Conservation (phyloP, 106 monocot species). For the Platanthera zijinensis region DNA sequence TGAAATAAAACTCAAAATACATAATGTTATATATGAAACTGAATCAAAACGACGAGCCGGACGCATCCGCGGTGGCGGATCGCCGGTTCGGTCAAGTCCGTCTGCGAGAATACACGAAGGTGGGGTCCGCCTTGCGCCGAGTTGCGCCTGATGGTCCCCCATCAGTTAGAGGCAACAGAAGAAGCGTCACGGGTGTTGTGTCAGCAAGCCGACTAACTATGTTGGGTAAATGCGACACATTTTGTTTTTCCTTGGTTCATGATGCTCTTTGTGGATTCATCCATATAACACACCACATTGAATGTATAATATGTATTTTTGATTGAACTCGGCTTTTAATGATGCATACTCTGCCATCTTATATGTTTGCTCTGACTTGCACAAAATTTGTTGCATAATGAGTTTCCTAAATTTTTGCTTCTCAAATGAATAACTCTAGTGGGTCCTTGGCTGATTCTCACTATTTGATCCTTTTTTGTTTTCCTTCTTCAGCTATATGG, state of each 20-base stretch:
- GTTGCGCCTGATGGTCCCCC: too few species aligned
- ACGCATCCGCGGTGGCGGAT: too few species aligned
- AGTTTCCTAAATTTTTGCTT: neutral
- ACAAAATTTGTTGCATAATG: neutral
- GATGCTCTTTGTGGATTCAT: neutral
- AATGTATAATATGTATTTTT: neutral
- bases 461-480: neutral
- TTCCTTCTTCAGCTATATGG: constrained; percentile 65
- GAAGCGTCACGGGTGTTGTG: too few species aligned
- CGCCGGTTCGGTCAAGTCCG: too few species aligned
- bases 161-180: too few species aligned
- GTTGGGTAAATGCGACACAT: neutral
- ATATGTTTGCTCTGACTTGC: neutral
- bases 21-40: too few species aligned
- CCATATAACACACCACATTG: neutral
- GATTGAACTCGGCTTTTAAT: neutral
- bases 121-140: too few species aligned
- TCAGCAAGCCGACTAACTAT: too few species aligned
- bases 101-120: too few species aligned
- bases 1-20: too few species aligned
- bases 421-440: neutral
- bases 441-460: neutral
- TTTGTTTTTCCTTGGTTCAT: neutral
- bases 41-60: too few species aligned
- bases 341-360: neutral